Evolutionary conservation across 768 basidiomycete genomes (phyloP), one percentile per base, ranked within the genome.

Genomic region (Phaeotremella fagi): DNA sequence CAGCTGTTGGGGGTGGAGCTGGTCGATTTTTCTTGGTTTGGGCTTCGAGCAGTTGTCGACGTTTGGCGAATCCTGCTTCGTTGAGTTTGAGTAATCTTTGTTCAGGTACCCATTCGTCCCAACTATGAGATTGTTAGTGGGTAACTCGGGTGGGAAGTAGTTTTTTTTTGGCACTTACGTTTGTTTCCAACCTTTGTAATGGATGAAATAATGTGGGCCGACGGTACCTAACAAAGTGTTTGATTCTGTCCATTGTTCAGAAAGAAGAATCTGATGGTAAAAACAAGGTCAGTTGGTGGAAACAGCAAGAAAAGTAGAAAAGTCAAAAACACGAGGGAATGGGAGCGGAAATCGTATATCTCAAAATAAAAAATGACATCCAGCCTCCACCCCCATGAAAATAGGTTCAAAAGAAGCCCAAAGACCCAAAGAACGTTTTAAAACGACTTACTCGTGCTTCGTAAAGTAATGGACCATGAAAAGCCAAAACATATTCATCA

Each of bases 141-240:
- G 45, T 51, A 33, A 50, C 43, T n/a, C 11, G 43, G 9, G 29
- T 15, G 18, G 24, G 41, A 41, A 6, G 31, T 7, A 49, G 16
- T 6, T 36, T 12, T 35, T 29, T 20, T 9, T 16, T 27, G 51
- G 20, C 15, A 74, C 78, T 64, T 71, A 92, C 90, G 89, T 92
- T 74, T 90, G 87, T 73, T 97, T 99, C 95, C 95, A 99, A 7
- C 95, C 95, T 75, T 97, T 95, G 80, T 99, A 99, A 74, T 99
- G 95, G 33, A 99, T 92, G 56, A 87, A 85, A 75, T 89, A 97
- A 65, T 94, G 89, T 3, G 83, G 82, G 4, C 92, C 94, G 2
- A 81, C 73, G 9, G 75, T 71, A 4, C 83, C 82, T 4, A 81
- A 79, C 36, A 81, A 78, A 0, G 84, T 81, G 50, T 78, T 83